Conservation (phyloP, 768 basidiomycete species). For the Hericium erinaceus region DNA sequence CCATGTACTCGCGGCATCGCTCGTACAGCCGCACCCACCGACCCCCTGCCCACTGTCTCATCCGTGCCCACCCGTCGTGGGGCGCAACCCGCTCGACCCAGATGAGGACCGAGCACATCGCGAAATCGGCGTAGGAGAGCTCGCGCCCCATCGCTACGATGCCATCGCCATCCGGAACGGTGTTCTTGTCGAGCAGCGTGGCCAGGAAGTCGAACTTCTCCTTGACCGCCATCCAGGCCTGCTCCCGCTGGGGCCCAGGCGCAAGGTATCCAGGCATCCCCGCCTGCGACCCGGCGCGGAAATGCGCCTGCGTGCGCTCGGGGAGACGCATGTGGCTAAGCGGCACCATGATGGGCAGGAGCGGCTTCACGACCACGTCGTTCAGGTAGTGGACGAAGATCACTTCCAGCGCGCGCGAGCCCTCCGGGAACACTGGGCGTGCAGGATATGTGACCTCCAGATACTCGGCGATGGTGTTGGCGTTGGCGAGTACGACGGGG, state of each 20-base stretch:
- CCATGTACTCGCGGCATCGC: slow-evolving; percentile 58
- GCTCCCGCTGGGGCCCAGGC: slow-evolving; percentile 43
- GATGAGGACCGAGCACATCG: slow-evolving; percentile 59
- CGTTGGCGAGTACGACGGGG: slow-evolving; percentile 49
- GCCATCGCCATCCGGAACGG: slow-evolving; percentile 49
- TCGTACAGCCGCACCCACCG: slow-evolving; percentile 58
- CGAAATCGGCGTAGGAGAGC: slow-evolving; percentile 66
- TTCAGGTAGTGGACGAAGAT: slow-evolving; percentile 66
- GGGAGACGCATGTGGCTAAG: slow-evolving; percentile 55
- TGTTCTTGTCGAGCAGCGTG: slow-evolving; percentile 57
- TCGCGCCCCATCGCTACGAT: slow-evolving; percentile 57
- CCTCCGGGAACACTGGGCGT: slow-evolving; percentile 62
- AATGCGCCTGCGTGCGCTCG: slow-evolving; percentile 43
- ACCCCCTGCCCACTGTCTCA: slow-evolving; percentile 63
- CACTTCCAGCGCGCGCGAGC: slow-evolving; percentile 56
- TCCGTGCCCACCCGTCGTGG: slow-evolving; percentile 63
- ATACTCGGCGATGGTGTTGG: slow-evolving; percentile 60
- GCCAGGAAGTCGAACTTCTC: slow-evolving; percentile 62
- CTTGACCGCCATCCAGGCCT: slow-evolving; percentile 54
- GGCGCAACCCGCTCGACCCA: slow-evolving; percentile 69
- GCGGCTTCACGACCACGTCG: slow-evolving; percentile 53
- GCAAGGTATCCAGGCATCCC: slow-evolving; percentile 13
- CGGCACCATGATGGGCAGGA: slow-evolving; percentile 64
- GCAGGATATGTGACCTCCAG: slow-evolving; percentile 62
- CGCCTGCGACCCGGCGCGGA: slow-evolving; percentile 20